phyloP scores from a whole-genome alignment of 768 basidiomycete genomes.

The Lentinula aciculospora region DNA sequence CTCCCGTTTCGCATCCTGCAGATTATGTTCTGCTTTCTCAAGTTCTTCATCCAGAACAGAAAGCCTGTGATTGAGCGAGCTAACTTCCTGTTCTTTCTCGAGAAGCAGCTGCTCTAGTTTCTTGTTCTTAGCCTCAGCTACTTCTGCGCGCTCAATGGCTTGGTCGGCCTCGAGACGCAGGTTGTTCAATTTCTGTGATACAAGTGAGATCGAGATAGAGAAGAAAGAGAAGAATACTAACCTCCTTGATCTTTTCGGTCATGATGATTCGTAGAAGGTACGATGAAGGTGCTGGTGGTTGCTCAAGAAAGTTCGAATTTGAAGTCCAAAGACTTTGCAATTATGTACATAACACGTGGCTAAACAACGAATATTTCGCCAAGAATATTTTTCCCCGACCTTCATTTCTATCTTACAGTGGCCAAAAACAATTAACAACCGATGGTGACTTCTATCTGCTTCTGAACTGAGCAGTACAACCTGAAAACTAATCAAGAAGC shows the following conservation, averaged over 20 bases:
- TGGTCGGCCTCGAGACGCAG: slow-evolving; percentile 84
- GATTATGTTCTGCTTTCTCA: slow-evolving; percentile 62
- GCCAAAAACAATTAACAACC: neutral
- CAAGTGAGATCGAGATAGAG: slow-evolving; percentile 1
- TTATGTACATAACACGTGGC: neutral
- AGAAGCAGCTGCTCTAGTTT: slow-evolving; percentile 65
- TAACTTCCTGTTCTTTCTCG: slow-evolving; percentile 80
- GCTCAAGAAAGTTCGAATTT: neutral
- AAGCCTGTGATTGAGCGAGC: slow-evolving; percentile 72
- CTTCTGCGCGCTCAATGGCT: slow-evolving; percentile 79
- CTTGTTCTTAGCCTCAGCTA: slow-evolving; percentile 82
- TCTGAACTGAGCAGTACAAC: neutral
- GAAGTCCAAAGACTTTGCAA: neutral
- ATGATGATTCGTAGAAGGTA: slow-evolving; percentile 14
- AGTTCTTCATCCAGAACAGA: slow-evolving; percentile 58
- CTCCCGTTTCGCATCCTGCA: slow-evolving; percentile 59
- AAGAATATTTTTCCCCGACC: neutral
- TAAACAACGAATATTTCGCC: neutral
- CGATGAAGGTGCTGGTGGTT: neutral
- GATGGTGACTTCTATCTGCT: neutral
- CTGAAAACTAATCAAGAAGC: neutral
- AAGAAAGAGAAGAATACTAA: slow-evolving; percentile 12
- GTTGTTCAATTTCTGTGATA: slow-evolving; percentile 59
- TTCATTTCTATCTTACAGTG: neutral
- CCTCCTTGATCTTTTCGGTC: slow-evolving; percentile 52